phyloP scores from a whole-genome alignment of 805 yeast species.

The Tetrapisispora pingtungensis region DNA sequence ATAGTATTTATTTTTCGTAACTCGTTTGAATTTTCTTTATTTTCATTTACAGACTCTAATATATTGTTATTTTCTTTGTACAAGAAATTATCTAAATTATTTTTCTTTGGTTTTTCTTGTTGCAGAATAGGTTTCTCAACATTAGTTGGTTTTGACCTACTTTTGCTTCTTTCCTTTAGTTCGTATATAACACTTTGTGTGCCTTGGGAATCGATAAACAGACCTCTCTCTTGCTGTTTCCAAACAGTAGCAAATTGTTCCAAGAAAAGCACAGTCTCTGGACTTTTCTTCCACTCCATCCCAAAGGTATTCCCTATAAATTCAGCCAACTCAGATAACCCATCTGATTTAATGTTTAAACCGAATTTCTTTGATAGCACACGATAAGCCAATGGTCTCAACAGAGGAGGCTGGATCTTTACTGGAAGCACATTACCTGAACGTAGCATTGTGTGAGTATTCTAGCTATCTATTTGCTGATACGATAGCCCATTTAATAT shows the following conservation, averaged over 20 bases:
- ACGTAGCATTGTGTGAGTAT: constrained; percentile 9
- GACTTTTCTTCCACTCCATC: constrained; percentile 59
- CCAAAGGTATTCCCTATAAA: constrained; percentile 72
- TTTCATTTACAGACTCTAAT: neutral
- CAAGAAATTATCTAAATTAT: constrained; percentile 12
- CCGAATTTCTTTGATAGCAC: constrained; percentile 88
- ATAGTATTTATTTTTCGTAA: neutral
- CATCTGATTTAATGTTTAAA: constrained; percentile 77
- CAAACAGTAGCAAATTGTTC: constrained; percentile 75
- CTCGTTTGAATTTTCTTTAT: neutral
- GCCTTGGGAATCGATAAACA: constrained; percentile 73
- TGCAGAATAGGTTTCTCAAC: neutral
- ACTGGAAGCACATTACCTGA: constrained; percentile 50
- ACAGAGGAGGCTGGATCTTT: constrained; percentile 63
- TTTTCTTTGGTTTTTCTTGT: neutral
- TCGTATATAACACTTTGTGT: constrained; percentile 57
- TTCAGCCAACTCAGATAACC: constrained; percentile 63
- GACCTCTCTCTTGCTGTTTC: constrained; percentile 83
- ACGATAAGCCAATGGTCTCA: constrained; percentile 87
- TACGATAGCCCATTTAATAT: no score
- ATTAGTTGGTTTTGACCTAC: constrained; percentile 4
- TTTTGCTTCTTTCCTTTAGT: constrained; percentile 28
- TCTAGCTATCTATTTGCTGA: no score
- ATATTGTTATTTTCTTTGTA: neutral
- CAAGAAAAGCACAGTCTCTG: constrained; percentile 29